Percentiles rank a stretch among this genome's conserved stretches.
phyloP scores from a whole-genome alignment of 176 grass and related monocot species.

The Oryza meyeriana region DNA sequence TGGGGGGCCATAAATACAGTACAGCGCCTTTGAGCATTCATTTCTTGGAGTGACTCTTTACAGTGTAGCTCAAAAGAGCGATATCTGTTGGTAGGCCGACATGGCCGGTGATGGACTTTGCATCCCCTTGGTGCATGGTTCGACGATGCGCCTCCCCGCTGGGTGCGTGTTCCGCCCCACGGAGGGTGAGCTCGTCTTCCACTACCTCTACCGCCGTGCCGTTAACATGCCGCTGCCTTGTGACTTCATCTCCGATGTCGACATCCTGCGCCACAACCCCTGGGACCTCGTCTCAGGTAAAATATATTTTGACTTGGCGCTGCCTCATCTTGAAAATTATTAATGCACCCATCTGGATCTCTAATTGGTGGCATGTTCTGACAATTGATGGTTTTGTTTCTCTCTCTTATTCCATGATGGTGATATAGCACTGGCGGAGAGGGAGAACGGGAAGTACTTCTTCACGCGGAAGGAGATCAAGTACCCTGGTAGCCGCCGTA shows the following conservation, averaged over 20 bases:
- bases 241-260: background rate
- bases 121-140: background rate
- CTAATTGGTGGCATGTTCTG: too few relatives aligned
- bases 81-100: too few relatives aligned
- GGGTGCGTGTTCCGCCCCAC: background rate
- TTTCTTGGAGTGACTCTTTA: too few relatives aligned
- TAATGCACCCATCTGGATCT: too few relatives aligned
- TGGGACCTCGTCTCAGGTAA: conserved; percentile 36
- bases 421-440: background rate
- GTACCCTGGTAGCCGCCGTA: background rate
- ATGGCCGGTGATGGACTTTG: background rate
- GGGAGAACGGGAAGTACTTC: conserved; percentile 34
- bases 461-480: conserved; percentile 34
- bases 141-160: too few relatives aligned
- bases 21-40: too few relatives aligned
- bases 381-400: background rate
- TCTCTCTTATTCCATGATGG: background rate
- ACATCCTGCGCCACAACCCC: conserved; percentile 23
- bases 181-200: background rate
- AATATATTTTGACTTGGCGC: background rate
- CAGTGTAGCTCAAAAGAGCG: too few relatives aligned
- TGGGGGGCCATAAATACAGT: too few relatives aligned
- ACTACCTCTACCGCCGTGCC: background rate
- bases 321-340: too few relatives aligned
- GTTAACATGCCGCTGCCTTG: background rate